Percentiles rank a stretch among this genome's conserved stretches.
These are phyloP conservation scores for Aspergillus sp. DNA, from an alignment of 2,329 filamentous ascomycete genomes.

Conservation along the genomic window DNA sequence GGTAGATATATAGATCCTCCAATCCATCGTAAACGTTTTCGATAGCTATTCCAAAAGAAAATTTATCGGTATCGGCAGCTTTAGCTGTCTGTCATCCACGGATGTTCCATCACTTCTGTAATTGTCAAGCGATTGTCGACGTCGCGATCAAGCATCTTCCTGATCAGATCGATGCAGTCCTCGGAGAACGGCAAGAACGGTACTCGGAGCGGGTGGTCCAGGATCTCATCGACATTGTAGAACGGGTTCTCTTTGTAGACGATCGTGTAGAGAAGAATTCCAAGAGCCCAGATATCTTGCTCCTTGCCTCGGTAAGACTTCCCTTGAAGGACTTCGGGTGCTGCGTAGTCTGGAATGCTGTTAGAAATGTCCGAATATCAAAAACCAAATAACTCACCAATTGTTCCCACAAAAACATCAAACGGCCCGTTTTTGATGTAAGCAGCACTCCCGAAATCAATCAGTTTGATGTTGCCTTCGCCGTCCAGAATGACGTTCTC, in stretches of 20 bases:
- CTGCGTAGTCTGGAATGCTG: constrained; percentile 73
- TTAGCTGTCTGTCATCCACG: constrained; percentile 57
- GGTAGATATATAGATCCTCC: not conserved
- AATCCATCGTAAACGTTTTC: constrained; percentile 2
- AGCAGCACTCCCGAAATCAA: constrained; percentile 95
- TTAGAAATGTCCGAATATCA: not conserved
- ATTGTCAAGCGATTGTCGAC: constrained; percentile 81
- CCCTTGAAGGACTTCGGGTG: constrained; percentile 93
- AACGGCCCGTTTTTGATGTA: constrained; percentile 99
- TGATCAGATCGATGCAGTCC: constrained; percentile 85
- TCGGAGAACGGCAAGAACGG: constrained; percentile 66
- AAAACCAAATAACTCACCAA: constrained; percentile 59
- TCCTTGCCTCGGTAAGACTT: constrained; percentile 91
- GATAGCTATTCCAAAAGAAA: not conserved
- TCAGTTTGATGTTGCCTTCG: constrained; percentile 91
- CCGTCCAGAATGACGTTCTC: constrained; percentile 96
- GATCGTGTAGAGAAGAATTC: constrained; percentile 95
- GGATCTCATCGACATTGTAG: constrained; percentile 98
- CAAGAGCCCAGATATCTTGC: constrained; percentile 96
- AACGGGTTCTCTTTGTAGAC: constrained; percentile 99
- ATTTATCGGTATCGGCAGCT: not conserved
- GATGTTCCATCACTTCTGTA: constrained; percentile 77
- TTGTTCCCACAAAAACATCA: constrained; percentile 97
- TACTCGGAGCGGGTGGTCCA: constrained; percentile 90
- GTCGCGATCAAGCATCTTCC: constrained; percentile 87